These are phyloP conservation scores for Colletotrichum paranaense DNA, from an alignment of 2,329 filamentous ascomycete genomes.

Conservation along the genomic window DNA sequence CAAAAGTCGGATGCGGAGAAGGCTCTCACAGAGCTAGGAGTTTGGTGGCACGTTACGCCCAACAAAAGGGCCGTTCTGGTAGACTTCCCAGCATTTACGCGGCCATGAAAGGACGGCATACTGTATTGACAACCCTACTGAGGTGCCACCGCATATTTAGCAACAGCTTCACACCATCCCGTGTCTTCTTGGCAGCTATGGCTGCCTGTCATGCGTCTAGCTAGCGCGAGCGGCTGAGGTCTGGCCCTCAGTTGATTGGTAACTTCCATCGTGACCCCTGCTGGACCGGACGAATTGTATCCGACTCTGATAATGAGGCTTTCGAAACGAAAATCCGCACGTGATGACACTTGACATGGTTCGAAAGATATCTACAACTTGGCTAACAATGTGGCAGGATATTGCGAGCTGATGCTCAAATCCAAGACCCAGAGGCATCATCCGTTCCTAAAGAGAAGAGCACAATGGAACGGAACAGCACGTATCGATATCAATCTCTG, in stretches of 20 bases:
- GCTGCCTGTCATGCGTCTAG: neutral
- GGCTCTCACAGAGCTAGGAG: neutral
- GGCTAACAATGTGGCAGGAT: neutral
- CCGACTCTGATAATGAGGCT: slow-evolving; percentile 1
- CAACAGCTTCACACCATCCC: neutral
- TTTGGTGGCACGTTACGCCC: neutral
- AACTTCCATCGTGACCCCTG: slow-evolving; percentile 7
- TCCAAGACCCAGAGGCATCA: neutral
- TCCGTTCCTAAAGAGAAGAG: neutral
- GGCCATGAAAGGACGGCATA: neutral
- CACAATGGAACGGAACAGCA: neutral
- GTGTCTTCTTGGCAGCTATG: neutral
- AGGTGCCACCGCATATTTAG: neutral
- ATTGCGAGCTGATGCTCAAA: neutral
- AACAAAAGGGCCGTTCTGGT: neutral
- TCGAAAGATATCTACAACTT: neutral
- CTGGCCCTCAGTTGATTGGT: neutral
- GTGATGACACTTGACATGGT: neutral
- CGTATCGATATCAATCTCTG: slow-evolving; percentile 30
- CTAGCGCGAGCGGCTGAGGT: slow-evolving; percentile 26
- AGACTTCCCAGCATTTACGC: neutral
- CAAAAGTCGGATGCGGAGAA: slow-evolving; percentile 4
- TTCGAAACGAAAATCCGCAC: neutral
- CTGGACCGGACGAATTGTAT: slow-evolving; percentile 3
- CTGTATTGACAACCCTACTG: neutral